phyloP scores from a whole-genome alignment of 163 green algal species.

The Scenedesmus sp. region DNA sequence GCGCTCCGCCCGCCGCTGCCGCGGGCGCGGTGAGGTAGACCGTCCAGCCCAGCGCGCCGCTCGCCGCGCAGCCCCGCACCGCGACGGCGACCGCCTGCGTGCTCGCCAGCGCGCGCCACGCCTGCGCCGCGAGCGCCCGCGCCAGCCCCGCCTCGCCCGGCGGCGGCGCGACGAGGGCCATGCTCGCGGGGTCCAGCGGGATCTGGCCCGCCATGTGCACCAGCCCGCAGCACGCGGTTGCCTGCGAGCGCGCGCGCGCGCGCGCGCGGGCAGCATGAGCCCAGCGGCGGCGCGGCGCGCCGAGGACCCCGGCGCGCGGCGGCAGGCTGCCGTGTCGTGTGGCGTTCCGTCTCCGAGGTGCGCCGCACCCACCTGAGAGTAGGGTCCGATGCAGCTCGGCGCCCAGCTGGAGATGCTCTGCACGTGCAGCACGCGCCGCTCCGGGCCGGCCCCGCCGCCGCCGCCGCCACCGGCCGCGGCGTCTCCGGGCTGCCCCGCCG shows the following conservation, averaged over 20 bases:
- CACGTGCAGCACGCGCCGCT: conserved; percentile 88
- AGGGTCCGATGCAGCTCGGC: conserved; percentile 96
- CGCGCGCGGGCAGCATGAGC: no score
- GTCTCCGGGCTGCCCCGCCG: not conserved
- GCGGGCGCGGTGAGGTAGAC: conserved; percentile 61
- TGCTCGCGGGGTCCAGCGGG: conserved; percentile 77
- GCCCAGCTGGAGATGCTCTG: conserved; percentile 96
- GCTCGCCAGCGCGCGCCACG: conserved; percentile 60
- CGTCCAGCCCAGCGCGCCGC: conserved; percentile 60
- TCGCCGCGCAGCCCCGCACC: conserved; percentile 56
- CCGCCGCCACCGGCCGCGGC: no score
- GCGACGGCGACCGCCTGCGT: conserved; percentile 79
- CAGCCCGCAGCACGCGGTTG: conserved; percentile 58
- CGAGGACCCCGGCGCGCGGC: no score
- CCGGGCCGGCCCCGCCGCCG: no score
- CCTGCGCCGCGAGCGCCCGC: conserved; percentile 42
- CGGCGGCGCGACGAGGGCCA: conserved; percentile 53
- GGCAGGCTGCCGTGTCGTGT: not conserved
- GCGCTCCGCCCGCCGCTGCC: conserved; percentile 13
- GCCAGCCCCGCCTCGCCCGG: not conserved
- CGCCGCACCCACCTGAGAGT: conserved; percentile 84
- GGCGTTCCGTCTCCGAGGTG: not conserved
- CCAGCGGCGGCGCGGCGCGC: no score
- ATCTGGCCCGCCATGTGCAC: conserved; percentile 83
- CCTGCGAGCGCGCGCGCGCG: conserved; percentile 40